Conservation (phyloP, 1,139 yeast genomes). For the Suzukiozyma palmioleophila region DNA sequence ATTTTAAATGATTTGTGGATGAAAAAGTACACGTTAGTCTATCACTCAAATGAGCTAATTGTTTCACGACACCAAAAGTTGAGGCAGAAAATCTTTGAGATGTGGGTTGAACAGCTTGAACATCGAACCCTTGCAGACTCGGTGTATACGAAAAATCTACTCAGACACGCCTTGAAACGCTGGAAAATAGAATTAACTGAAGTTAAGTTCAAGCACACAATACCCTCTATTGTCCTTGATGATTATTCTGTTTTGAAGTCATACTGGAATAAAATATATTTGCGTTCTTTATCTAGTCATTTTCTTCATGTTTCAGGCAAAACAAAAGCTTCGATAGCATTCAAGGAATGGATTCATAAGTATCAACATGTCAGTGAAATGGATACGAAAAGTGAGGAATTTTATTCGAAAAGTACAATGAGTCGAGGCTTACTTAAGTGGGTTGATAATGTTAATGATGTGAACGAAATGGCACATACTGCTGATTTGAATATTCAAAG, state of each 20-base stretch:
- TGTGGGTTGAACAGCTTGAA: slow-evolving; percentile 14
- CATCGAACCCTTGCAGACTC: slow-evolving; percentile 10
- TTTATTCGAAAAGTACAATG: too few species aligned
- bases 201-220: slow-evolving; percentile 1
- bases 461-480: slow-evolving; percentile 5
- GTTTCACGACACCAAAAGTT: slow-evolving; percentile 2
- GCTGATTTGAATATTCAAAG: slow-evolving; percentile 19
- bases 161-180: slow-evolving; percentile 7
- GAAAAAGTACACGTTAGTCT: slow-evolving; percentile 9
- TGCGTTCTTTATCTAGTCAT: neutral
- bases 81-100: slow-evolving; percentile 7
- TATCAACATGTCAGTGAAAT: neutral
- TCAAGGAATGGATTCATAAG: slow-evolving; percentile 3
- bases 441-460: slow-evolving; percentile 1
- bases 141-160: slow-evolving; percentile 7
- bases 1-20: slow-evolving; percentile 16
- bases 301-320: neutral
- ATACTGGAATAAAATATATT: neutral
- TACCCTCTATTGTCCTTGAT: neutral
- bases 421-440: slow-evolving; percentile 1
- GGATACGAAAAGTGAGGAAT: neutral
- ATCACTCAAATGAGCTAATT: slow-evolving; percentile 4
- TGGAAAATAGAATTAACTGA: slow-evolving; percentile 14
- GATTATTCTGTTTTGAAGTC: neutral
- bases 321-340: neutral